phyloP scores from a whole-genome alignment of 257 asterid species.

The Petrea volubilis region DNA sequence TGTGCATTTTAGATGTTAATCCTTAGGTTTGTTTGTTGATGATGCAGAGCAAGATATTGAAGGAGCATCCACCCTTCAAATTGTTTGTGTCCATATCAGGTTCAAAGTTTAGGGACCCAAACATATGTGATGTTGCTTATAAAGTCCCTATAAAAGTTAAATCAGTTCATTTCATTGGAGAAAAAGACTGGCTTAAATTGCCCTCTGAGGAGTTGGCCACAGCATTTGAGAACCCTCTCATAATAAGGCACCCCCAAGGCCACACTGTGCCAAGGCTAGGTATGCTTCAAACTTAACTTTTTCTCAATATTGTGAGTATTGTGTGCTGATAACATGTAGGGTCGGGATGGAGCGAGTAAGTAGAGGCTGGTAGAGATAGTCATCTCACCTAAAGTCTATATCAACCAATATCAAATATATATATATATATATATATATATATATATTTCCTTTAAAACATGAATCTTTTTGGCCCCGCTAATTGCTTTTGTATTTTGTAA shows the following conservation, averaged over 20 bases:
- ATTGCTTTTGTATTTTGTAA: too few relatives aligned
- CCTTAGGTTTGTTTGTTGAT: background rate
- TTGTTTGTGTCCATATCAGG: slow-evolving; percentile 63
- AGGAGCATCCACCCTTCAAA: slow-evolving; percentile 50
- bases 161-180: slow-evolving; percentile 69
- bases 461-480: too few relatives aligned
- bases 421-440: too few relatives aligned
- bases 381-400: too few relatives aligned
- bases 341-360: too few relatives aligned
- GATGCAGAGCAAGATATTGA: slow-evolving; percentile 54
- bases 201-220: slow-evolving; percentile 63
- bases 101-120: slow-evolving; percentile 56
- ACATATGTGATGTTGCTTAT: slow-evolving; percentile 51
- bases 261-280: slow-evolving; percentile 74
- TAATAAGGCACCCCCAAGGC: slow-evolving; percentile 63
- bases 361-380: too few relatives aligned
- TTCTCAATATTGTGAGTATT: background rate
- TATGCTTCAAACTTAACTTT: background rate
- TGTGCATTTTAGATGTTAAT: too few relatives aligned
- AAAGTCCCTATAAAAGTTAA: slow-evolving; percentile 50
- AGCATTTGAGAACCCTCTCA: slow-evolving; percentile 49
- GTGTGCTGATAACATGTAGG: too few relatives aligned
- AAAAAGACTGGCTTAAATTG: slow-evolving; percentile 60
- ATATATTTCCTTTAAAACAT: too few relatives aligned
- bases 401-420: too few relatives aligned